phyloP scores from a whole-genome alignment of 345 rosid species.

The Murraya koenigii region DNA sequence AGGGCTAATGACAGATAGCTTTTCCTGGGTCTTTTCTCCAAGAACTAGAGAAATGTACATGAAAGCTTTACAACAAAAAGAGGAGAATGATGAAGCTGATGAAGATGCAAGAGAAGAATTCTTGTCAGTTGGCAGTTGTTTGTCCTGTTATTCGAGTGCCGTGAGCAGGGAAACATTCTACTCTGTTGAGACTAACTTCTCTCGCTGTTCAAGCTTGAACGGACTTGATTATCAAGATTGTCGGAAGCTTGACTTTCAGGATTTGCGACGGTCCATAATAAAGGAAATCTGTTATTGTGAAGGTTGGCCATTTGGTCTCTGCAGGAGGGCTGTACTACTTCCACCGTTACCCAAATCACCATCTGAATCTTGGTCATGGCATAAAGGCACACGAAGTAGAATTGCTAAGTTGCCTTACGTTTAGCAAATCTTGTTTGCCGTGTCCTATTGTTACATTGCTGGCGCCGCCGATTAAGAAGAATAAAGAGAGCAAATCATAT shows the following conservation, averaged over 20 bases:
- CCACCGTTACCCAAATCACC: constrained; percentile 95
- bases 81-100: constrained; percentile 9
- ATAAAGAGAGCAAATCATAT: too few species aligned
- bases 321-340: constrained; percentile 71
- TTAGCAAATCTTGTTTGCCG: constrained; percentile 2
- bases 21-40: constrained; percentile 46
- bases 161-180: constrained; percentile 50
- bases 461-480: too few species aligned
- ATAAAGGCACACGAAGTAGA: constrained; percentile 35
- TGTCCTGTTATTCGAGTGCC: constrained; percentile 59
- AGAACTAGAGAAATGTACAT: constrained; percentile 18
- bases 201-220: constrained; percentile 55
- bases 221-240: constrained; percentile 25
- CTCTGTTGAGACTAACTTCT: constrained; percentile 55
- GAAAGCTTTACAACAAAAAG: constrained; percentile 7
- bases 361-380: constrained; percentile 89
- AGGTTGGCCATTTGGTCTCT: constrained; percentile 93
- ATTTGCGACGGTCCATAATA: constrained; percentile 49
- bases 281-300: constrained; percentile 69
- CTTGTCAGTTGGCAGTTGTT: constrained; percentile 57
- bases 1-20: constrained; percentile 35
- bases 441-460: too few species aligned
- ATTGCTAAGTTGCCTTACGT: constrained; percentile 32
- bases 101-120: constrained; percentile 51
- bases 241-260: constrained; percentile 35